Conservation (phyloP, 768 basidiomycete genomes). For the Cystofilobasidium bisporidii region DNA sequence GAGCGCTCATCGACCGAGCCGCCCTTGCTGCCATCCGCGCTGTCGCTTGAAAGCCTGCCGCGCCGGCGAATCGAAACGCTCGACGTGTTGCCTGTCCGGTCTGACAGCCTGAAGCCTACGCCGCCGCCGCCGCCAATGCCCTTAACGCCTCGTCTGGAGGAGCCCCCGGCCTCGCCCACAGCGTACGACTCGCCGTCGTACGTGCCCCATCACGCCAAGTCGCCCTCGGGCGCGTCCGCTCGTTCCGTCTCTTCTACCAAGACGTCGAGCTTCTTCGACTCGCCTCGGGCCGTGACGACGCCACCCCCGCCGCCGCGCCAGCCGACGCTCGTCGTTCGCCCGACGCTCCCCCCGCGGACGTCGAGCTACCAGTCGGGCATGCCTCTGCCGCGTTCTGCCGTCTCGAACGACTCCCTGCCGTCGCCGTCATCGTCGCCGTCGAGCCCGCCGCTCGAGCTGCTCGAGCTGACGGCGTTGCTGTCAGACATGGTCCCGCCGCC, state of each 20-base stretch:
- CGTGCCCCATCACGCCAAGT: not conserved
- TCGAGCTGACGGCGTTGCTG: not conserved
- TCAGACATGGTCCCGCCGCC: not conserved
- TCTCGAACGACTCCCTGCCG: not conserved
- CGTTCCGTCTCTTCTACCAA: slow-evolving; percentile 1
- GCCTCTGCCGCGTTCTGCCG: not conserved
- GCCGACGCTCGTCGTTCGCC: not conserved
- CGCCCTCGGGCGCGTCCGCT: not conserved
- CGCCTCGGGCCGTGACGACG: slow-evolving; percentile 1
- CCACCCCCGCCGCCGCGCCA: slow-evolving; percentile 4
- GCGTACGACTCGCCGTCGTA: not conserved
- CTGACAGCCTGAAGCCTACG: not conserved
- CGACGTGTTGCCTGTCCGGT: not conserved
- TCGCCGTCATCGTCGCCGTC: not conserved
- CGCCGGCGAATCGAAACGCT: not conserved
- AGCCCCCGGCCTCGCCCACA: not conserved
- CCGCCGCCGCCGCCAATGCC: not conserved
- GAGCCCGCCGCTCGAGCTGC: not conserved
- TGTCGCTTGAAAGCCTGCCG: not conserved
- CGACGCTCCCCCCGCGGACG: not conserved
- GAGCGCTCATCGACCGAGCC: not conserved
- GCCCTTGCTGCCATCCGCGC: not conserved
- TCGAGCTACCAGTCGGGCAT: not conserved
- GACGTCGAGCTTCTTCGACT: slow-evolving; percentile 12
- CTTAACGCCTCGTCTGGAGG: not conserved